Base-by-base conservation (phyloP, 2,329 filamentous ascomycete genomes). In the Xylariaceae sp. region DNA sequence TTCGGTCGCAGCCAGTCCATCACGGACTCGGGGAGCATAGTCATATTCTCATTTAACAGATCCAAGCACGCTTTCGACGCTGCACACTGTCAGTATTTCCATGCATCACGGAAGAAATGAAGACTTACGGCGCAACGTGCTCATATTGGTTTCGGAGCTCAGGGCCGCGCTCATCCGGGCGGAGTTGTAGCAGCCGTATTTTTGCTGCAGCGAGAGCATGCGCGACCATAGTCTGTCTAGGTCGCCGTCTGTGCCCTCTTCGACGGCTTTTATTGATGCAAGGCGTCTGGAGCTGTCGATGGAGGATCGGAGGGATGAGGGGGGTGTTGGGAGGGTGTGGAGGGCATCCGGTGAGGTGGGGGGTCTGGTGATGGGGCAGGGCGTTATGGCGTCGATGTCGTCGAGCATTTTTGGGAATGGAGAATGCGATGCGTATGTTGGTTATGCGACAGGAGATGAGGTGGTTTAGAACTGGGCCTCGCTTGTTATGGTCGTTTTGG, bases 151-250 rank as follows among this genome's bases (percentile, higher is more conserved):
- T 18, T 75, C 74, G 0, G 76, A 75, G 48, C 74, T 74, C 11
- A 79, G 67, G 0, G 78, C 78, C 48, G 80, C 72, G 53, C 78
- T 76, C 66, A 81, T 79, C 37, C 78, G 69, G 11, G 78, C 76
- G 15, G 78, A 81, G 34, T 76, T 78, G 63, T 81, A 81, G 69
- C 78, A 81, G 4, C 75, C 75, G 55, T 78, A 81, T 4, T 69
- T 73, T 61, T 73, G 70, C 66, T 81, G 78, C 7, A 81, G 71
- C 52, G 76, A 73, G 1, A 81, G 72, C 78, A 81, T 81, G 63
- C 78, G 78, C 53, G 71, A 67, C 78, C 78, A 81, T 2, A 81
- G 66, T 41, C 75, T 73, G 17, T 72, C 69, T 3, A 74, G 77
- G 60, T 78, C 76, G 35, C 76, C 73, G 23, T 67, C 65, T 51